These are phyloP conservation scores for Vitis hybrid DNA, from an alignment of 177 flowering plant genomes.

Conservation along the genomic window DNA sequence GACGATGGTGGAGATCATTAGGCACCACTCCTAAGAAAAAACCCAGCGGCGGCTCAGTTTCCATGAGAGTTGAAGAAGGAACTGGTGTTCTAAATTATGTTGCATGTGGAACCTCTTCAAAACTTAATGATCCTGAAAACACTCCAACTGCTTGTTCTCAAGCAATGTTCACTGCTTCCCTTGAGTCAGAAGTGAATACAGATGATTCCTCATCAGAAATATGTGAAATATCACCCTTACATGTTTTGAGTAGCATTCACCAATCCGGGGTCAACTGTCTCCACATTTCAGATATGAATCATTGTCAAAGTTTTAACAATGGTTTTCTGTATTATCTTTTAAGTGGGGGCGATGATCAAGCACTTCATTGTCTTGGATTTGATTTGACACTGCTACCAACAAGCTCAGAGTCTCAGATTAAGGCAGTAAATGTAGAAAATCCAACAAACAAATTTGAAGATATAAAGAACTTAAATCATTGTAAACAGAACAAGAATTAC, in stretches of 20 bases:
- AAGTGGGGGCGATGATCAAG: slow-evolving; percentile 99
- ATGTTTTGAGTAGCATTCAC: slow-evolving; percentile 60
- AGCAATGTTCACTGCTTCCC: slow-evolving; percentile 10
- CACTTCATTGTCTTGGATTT: slow-evolving; percentile 55
- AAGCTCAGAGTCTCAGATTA: slow-evolving; percentile 8
- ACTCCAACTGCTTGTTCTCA: slow-evolving; percentile 12
- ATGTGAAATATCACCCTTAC: slow-evolving; percentile 51
- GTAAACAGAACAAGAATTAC: slow-evolving; percentile 20
- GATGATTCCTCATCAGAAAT: slow-evolving; percentile 29
- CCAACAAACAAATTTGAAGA: background rate
- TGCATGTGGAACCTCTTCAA: slow-evolving; percentile 7
- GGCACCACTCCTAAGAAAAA: slow-evolving; percentile 27
- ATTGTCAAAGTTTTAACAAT: slow-evolving; percentile 19
- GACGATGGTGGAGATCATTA: slow-evolving; percentile 76
- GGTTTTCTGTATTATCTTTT: slow-evolving; percentile 38
- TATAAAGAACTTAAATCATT: slow-evolving; percentile 4
- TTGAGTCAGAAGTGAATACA: slow-evolving; percentile 20
- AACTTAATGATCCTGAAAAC: slow-evolving; percentile 10
- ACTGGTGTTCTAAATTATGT: slow-evolving; percentile 6
- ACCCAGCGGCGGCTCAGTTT: slow-evolving; percentile 5
- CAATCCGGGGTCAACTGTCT: slow-evolving; percentile 98
- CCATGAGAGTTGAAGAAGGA: slow-evolving; percentile 16
- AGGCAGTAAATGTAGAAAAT: slow-evolving; percentile 4
- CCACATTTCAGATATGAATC: slow-evolving; percentile 45
- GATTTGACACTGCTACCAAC: slow-evolving; percentile 26